Base-by-base conservation (phyloP, 192 early-diverging fungal species). In the Entrophospora sp. region DNA sequence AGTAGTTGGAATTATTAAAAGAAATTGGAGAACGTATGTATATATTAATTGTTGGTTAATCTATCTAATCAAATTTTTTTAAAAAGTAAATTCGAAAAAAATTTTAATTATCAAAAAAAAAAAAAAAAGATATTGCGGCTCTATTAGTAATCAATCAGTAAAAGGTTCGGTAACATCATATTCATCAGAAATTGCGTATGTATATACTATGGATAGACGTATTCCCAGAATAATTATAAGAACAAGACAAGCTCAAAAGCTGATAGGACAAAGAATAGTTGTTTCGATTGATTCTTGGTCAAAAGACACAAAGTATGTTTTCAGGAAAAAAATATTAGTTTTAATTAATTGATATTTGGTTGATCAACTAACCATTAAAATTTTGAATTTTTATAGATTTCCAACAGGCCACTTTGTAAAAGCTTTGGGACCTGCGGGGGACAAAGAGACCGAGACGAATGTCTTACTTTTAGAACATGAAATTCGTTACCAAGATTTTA, bases 391-490 rank as follows among this genome's bases (percentile, higher is more conserved):
- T 32, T 56, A 20, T 63, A 83, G 79, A 7, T 75, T 81, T 63
- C 95, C 96, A 5, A 70, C 79, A 28, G 96, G 96, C 25, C 96
- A 99, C 69, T 99, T 93, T 78, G 92, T 99, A 28, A 81, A 87
- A 31, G 81, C 85, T 0, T 71, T 99, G 58, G 96, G 96, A 45
- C 80, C 85, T n/a, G 91, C 96, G 37, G 94, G 93, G n/a, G 95
- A 97, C 74, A 83, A 87, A 70, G 85, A 83, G 7, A 96, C 96
- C 0, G 96, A 99, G 70, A 99, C 95, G 0, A 93, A 99, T 67
- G 94, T 99, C 20, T 80, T 99, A 28, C 68, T 99, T 65, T 79
- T 97, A 52, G 96, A 99, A 76, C 93, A 97, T 71, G 94, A 95
- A 70, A 93, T 97, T 5, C 94, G 94, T 0, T 95, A 89, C 75